Conservation (phyloP, 306 rosid genomes). For the Biancaea sappan region DNA sequence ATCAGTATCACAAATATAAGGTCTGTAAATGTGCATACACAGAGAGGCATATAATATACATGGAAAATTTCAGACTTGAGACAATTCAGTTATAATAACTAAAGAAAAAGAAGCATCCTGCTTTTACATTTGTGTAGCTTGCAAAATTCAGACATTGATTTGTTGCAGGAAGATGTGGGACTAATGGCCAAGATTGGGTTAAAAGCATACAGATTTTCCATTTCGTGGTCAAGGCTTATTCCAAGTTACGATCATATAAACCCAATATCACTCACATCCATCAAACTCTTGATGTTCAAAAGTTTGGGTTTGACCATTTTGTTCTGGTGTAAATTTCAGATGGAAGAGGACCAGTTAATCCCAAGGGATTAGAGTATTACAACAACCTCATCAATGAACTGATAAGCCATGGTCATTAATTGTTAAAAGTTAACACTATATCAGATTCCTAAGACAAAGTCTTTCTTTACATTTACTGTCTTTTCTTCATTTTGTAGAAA, state of each 20-base stretch:
- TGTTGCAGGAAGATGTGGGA: conserved; percentile 30
- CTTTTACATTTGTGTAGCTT: neutral
- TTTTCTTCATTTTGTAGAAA: conserved; percentile 41
- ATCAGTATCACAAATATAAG: conserved; percentile 35
- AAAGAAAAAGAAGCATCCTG: neutral
- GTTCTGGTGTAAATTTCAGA: neutral
- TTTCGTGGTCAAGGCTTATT: conserved; percentile 31
- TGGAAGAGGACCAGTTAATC: conserved; percentile 51
- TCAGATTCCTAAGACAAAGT: neutral
- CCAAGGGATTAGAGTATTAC: conserved; percentile 58
- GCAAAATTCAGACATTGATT: neutral
- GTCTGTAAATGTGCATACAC: neutral
- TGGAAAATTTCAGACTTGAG: neutral
- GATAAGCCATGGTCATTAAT: conserved; percentile 39
- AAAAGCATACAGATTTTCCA: conserved; percentile 36
- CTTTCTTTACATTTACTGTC: too few relatives aligned
- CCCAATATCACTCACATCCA: neutral
- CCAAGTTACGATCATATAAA: neutral
- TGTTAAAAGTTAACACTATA: neutral
- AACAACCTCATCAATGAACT: conserved; percentile 61
- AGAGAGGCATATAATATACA: neutral
- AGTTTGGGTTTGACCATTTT: neutral
- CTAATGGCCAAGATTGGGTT: conserved; percentile 28
- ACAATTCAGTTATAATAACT: neutral
- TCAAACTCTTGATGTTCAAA: neutral